Evolutionary conservation across 768 basidiomycete genomes (phyloP).

Genomic region (Lactarius tabidus): DNA sequence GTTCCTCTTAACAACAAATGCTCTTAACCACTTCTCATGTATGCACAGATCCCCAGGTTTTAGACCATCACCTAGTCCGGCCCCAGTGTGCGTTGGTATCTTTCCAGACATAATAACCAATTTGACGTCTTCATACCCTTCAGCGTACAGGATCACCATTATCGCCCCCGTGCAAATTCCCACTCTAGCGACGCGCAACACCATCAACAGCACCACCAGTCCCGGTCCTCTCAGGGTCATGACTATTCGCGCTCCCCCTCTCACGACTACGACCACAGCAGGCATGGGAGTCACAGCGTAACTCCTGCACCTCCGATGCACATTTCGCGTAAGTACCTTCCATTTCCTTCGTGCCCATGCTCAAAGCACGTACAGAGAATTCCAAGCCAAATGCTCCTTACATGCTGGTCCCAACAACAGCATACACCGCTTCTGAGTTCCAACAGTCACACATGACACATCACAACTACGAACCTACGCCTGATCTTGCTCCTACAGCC

Average conservation of each 20-base stretch:
- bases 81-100: constrained; percentile 2
- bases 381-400: constrained; percentile 13
- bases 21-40: not conserved
- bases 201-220: not conserved
- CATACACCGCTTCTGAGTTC: constrained; percentile 4
- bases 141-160: constrained; percentile 23
- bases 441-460: constrained; percentile 6
- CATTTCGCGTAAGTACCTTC: constrained; percentile 5
- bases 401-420: not conserved
- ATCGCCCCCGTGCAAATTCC: constrained; percentile 27
- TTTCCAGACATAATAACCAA: not conserved
- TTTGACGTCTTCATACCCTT: not conserved
- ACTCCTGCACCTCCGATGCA: constrained; percentile 12
- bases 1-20: not conserved
- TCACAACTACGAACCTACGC: not conserved
- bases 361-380: constrained; percentile 6
- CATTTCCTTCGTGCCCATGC: not conserved
- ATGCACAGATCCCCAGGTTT: not conserved
- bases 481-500: not conserved
- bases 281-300: constrained; percentile 7
- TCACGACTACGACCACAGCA: constrained; percentile 1
- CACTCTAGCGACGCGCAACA: constrained; percentile 12
- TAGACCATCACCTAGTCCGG: not conserved
- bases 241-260: constrained; percentile 11
- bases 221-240: constrained; percentile 3